Percentiles rank a stretch among this genome's conserved stretches.
Conservation (phyloP, 1,284 basidiomycete species). For the Abortiporus biennis region DNA sequence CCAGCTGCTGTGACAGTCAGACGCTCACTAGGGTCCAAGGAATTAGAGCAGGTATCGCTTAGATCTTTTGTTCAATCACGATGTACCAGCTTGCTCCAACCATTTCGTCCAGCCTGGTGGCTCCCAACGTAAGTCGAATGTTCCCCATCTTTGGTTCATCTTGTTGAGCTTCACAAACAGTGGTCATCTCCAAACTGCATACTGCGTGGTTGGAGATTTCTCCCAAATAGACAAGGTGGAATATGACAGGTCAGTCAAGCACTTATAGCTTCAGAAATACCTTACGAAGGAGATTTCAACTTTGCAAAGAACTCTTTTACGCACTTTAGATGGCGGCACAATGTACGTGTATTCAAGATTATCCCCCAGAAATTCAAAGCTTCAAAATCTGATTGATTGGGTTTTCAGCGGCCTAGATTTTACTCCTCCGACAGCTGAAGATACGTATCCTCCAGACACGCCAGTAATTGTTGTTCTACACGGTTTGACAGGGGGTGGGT, state of each 20-base stretch:
- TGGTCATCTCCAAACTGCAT: constrained; percentile 71
- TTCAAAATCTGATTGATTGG: constrained; percentile 5
- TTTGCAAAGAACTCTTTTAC: constrained; percentile 44
- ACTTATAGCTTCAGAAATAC: neutral
- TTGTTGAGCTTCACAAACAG: constrained; percentile 26
- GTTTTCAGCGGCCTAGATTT: constrained; percentile 64
- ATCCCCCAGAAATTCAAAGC: too few relatives aligned
- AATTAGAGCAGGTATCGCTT: constrained; percentile 33
- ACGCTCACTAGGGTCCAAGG: constrained; percentile 28
- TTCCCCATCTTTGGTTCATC: neutral
- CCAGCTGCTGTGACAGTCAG: constrained; percentile 34
- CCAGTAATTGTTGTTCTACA: constrained; percentile 85
- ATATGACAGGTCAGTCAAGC: constrained; percentile 56
- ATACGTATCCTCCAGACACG: constrained; percentile 49
- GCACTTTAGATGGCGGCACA: constrained; percentile 65
- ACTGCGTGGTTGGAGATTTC: constrained; percentile 67
- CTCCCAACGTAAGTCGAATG: constrained; percentile 48
- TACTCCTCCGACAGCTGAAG: constrained; percentile 48
- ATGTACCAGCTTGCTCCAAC: constrained; percentile 50
- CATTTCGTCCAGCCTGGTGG: constrained; percentile 65
- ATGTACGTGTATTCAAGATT: constrained; percentile 36
- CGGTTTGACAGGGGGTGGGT: constrained; percentile 78
- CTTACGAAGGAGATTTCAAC: neutral
- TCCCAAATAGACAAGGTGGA: constrained; percentile 63
- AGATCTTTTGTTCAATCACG: constrained; percentile 47